Evolutionary conservation across 768 basidiomycete species (phyloP), one percentile per base, ranked within the genome.

Genomic region (Pulveroboletus sp.): DNA sequence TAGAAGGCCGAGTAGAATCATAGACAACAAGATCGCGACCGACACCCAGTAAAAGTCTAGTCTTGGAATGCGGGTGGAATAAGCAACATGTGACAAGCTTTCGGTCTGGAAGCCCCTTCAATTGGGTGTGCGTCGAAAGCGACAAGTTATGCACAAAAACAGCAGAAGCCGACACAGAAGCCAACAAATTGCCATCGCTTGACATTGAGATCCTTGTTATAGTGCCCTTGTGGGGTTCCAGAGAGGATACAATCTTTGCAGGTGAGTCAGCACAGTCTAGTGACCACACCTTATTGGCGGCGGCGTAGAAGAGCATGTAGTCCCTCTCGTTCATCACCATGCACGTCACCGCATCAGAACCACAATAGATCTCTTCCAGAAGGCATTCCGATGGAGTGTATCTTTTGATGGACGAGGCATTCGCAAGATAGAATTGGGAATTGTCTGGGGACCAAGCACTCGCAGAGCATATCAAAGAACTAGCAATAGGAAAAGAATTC

Each of bases 51-150:
- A 90, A 66, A 17, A 90, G 71, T 37, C 75, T 72, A 7, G 80
- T 80, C n/a, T 79, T 78, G 2, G 73, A 67, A 61, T 87, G 82
- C 11, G 76, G 73, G 57, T 87, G 85, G 54, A 89, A 89, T 23
- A 69, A 62, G 48, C 82, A 81, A 13, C 77, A 71, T 0, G 66
- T 70, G 35, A 82, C 69, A n/a, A 65, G 50, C 44, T 68, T 69
- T 24, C 57, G 58, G 27, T 61, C 56, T 1, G 78, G 72, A 3
- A 85, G 64, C 1, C 84, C 83, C 24, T 78, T 75, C 33, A 90
- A 73, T 25, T 72, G 67, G 3, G 74, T 75, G 53, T 80, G 76
- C 8, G 82, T 75, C 13, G 77, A 76, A 11, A 75, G 70, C 0
- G 75, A 59, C 44, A 88, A 67, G 53, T 85, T 79, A 56, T 87